Evolutionary conservation across 306 rosid species (phyloP).

Genomic region (Oemleria cerasiformis): DNA sequence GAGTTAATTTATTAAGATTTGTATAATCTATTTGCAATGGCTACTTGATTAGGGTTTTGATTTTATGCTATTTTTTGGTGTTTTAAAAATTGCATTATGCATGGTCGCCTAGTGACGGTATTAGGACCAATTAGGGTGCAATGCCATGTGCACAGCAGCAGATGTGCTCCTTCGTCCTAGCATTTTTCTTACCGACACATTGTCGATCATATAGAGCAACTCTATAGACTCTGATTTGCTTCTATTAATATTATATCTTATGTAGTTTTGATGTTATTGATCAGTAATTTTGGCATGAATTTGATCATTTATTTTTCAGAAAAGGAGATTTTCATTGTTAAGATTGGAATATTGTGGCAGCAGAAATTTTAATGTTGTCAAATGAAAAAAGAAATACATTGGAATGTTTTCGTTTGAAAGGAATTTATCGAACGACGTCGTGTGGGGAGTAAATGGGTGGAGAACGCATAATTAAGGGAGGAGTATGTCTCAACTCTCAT

Average conservation of each 20-base stretch:
- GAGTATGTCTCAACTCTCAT: not conserved
- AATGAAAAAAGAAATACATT: too few species aligned
- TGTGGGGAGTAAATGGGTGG: not conserved
- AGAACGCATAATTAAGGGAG: not conserved
- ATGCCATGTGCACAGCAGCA: constrained; percentile 9
- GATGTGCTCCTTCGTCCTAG: not conserved
- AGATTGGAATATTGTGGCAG: too few species aligned
- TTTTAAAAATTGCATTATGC: not conserved
- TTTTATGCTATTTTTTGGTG: not conserved
- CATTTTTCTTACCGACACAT: constrained; percentile 13
- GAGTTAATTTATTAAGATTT: too few species aligned
- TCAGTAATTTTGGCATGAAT: not conserved
- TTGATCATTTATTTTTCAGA: too few species aligned
- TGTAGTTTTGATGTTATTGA: not conserved
- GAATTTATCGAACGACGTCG: constrained; percentile 11
- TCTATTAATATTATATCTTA: not conserved
- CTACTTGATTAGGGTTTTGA: not conserved
- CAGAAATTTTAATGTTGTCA: too few species aligned
- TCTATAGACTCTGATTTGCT: not conserved
- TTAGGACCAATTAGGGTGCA: not conserved
- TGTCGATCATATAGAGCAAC: constrained; percentile 1
- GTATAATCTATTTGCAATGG: too few species aligned
- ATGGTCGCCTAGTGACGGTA: not conserved
- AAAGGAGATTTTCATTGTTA: too few species aligned
- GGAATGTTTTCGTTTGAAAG: too few species aligned